Conservation (phyloP, 495 filamentous ascomycete genomes). For the Neurospora tetrasperma region DNA sequence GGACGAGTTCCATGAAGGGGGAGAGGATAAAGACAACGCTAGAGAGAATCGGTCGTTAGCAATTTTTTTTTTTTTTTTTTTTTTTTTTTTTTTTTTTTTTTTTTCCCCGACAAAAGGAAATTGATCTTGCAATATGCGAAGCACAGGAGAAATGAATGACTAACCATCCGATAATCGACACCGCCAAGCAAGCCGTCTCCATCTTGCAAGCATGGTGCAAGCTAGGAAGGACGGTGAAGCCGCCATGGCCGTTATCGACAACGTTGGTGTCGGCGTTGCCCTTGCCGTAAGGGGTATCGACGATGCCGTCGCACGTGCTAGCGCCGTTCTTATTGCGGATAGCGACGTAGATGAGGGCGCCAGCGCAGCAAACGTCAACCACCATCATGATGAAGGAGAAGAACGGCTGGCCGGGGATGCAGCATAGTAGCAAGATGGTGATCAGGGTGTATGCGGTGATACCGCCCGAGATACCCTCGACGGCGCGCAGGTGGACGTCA, state of each 20-base stretch:
- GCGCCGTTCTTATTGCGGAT: slow-evolving; percentile 52
- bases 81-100: not conserved
- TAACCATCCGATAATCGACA: slow-evolving; percentile 71
- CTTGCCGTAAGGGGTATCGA: slow-evolving; percentile 57
- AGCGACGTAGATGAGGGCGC: slow-evolving; percentile 52
- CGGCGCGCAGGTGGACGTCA: slow-evolving; percentile 56
- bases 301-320: slow-evolving; percentile 46
- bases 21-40: slow-evolving; percentile 62
- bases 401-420: slow-evolving; percentile 58
- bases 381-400: slow-evolving; percentile 60
- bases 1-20: slow-evolving; percentile 49
- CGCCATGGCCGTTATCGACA: slow-evolving; percentile 27
- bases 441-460: slow-evolving; percentile 62
- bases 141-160: slow-evolving; percentile 20
- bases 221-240: slow-evolving; percentile 31
- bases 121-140: not conserved
- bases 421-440: slow-evolving; percentile 64
- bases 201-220: slow-evolving; percentile 55
- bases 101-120: not conserved
- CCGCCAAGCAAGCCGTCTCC: slow-evolving; percentile 62
- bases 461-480: slow-evolving; percentile 70
- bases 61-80: not conserved
- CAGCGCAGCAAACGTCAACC: slow-evolving; percentile 48
- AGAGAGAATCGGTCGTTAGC: slow-evolving; percentile 2
- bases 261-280: slow-evolving; percentile 39